phyloP scores from a whole-genome alignment of 805 yeast genomes.

The Grigorovia yakushimaensis region DNA sequence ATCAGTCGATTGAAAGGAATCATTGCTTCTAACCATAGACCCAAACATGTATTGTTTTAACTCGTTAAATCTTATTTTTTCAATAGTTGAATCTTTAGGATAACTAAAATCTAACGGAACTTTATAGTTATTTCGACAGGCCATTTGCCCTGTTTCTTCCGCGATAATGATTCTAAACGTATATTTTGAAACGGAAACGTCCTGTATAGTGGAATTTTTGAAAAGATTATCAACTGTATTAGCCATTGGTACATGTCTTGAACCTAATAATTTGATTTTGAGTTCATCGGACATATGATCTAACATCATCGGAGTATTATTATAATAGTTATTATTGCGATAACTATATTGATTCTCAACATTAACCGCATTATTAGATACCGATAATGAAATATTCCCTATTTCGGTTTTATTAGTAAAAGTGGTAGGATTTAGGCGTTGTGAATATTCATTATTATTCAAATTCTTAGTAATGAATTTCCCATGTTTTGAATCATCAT shows the following conservation, averaged over 20 bases:
- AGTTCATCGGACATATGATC: slow-evolving; percentile 24
- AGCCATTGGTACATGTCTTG: slow-evolving; percentile 12
- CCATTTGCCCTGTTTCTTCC: slow-evolving; percentile 31
- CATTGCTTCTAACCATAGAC: slow-evolving; percentile 29
- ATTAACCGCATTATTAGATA: neutral
- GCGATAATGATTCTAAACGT: slow-evolving; percentile 29
- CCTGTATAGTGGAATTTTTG: neutral
- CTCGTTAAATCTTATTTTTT: slow-evolving; percentile 25
- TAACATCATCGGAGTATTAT: slow-evolving; percentile 11
- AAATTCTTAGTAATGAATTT: neutral
- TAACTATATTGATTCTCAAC: neutral
- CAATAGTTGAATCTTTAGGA: slow-evolving; percentile 15
- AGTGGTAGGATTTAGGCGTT: neutral
- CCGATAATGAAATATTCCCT: neutral
- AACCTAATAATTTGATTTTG: slow-evolving; percentile 21
- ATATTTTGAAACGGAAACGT: slow-evolving; percentile 2
- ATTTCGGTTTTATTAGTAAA: neutral
- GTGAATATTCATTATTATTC: neutral
- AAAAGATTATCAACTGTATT: slow-evolving; percentile 1
- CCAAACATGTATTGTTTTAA: slow-evolving; percentile 34
- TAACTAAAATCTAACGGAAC: slow-evolving; percentile 27
- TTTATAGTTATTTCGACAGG: slow-evolving; percentile 29
- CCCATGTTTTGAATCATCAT: neutral
- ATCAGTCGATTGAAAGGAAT: slow-evolving; percentile 17
- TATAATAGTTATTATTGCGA: neutral